phyloP scores from a whole-genome alignment of 2,329 filamentous ascomycete genomes.

The Teratosphaeria pseudoeucalypti region DNA sequence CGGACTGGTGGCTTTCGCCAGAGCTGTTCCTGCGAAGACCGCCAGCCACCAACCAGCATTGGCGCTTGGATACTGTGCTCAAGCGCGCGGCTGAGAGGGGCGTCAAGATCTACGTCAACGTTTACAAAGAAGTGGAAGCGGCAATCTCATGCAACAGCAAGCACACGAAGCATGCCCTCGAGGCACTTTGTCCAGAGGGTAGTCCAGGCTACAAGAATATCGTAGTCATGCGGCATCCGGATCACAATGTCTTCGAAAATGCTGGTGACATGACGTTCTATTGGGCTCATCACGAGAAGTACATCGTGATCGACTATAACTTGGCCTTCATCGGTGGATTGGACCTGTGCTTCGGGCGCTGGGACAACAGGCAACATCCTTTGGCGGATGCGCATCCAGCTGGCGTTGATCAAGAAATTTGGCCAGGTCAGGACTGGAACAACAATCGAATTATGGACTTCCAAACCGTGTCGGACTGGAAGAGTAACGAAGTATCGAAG shows the following conservation, averaged over 20 bases:
- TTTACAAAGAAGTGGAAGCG: conserved; percentile 68
- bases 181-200: conserved; percentile 69
- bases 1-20: conserved; percentile 93
- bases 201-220: conserved; percentile 81
- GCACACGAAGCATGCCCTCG: conserved; percentile 82
- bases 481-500: conserved; percentile 84
- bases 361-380: conserved; percentile 79
- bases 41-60: conserved; percentile 72
- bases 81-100: conserved; percentile 85
- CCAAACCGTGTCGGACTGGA: conserved; percentile 81
- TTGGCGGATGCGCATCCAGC: conserved; percentile 81
- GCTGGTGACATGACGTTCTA: conserved; percentile 94
- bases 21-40: conserved; percentile 79
- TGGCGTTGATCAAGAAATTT: conserved; percentile 72
- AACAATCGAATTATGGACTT: conserved; percentile 97
- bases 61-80: conserved; percentile 73
- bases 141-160: conserved; percentile 78
- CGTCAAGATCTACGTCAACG: conserved; percentile 86
- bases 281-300: conserved; percentile 97
- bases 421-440: conserved; percentile 95
- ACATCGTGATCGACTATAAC: conserved; percentile 86
- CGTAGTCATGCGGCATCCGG: conserved; percentile 76
- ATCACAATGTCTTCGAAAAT: conserved; percentile 91
- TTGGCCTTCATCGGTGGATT: conserved; percentile 89
- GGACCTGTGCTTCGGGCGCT: conserved; percentile 90